Evolutionary conservation across 768 basidiomycete species (phyloP), one percentile per base, ranked within the genome.

Genomic region (Russula virescens): DNA sequence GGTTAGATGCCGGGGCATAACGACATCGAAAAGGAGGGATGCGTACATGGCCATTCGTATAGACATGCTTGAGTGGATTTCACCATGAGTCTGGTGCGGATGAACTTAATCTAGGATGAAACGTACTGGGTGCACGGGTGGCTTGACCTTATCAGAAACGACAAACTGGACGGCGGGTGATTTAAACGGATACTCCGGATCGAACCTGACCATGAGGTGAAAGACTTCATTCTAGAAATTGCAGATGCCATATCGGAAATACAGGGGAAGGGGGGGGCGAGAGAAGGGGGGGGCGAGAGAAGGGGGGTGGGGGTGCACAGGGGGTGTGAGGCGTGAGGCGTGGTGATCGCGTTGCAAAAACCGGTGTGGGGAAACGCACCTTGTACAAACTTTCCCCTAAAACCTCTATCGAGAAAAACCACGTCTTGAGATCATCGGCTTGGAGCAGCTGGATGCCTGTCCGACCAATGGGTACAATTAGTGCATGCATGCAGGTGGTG

Each of bases 101-200:
- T n/a, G 28, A 42, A 35, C 28, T 56, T 16, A 43, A 16, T 54
- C 40, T 61, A 14, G 26, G 40, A 43, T 11, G 34, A 21, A 38
- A 79, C 87, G 65, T 72, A 92, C 89, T 19, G 90, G 92, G 70
- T 94, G 92, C 23, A 86, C 70, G 13, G 91, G 91, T n/a, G 89
- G 80, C 69, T 85, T 76, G 65, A 78, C 79, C 42, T 78, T 78
- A 54, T 85, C 80, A 53, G 81, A 80, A 18, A 88, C 83, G 45
- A 92, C 83, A 70, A 94, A 95, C 69, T 89, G 88, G 21, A 95
- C 93, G 19, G 90, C 89, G 14, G 92, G 93, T 2, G 90, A 84
- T 13, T 89, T 87, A 68, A 95, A 94, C 0, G 93, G 93, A 73
- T 94, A 94, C 68, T 83, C 81, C 1, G 81, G 42, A 66, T 91